These are phyloP conservation scores for Penicillium sp. DNA, from an alignment of 2,329 filamentous ascomycete genomes.

Conservation along the genomic window DNA sequence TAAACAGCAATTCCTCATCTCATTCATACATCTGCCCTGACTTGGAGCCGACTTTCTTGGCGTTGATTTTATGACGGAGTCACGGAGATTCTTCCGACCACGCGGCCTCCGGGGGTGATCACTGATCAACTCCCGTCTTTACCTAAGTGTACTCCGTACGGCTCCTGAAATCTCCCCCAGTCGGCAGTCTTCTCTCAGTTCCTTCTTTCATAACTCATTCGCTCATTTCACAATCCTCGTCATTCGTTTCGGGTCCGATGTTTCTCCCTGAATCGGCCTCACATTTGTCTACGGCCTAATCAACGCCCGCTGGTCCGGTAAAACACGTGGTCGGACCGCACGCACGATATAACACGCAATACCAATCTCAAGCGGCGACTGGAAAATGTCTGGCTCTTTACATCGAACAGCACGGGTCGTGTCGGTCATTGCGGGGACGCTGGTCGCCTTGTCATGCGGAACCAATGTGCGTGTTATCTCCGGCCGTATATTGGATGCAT, in stretches of 20 bases:
- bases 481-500: neutral
- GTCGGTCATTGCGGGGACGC: slow-evolving; percentile 78
- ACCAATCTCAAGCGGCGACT: slow-evolving; percentile 8
- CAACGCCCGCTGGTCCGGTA: neutral
- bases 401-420: slow-evolving; percentile 60
- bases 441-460: slow-evolving; percentile 83
- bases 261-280: slow-evolving; percentile 1
- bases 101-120: slow-evolving; percentile 3
- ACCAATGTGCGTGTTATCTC: slow-evolving; percentile 64
- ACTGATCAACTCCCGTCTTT: slow-evolving; percentile 6
- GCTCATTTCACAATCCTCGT: neutral
- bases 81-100: slow-evolving; percentile 6
- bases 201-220: slow-evolving; percentile 9
- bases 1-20: neutral
- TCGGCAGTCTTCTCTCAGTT: neutral
- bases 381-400: slow-evolving; percentile 26
- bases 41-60: slow-evolving; percentile 6
- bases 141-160: neutral
- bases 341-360: neutral
- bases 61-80: neutral
- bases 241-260: slow-evolving; percentile 4
- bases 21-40: slow-evolving; percentile 2
- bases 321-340: neutral
- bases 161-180: slow-evolving; percentile 2
- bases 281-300: slow-evolving; percentile 7